Base-by-base conservation (phyloP, 352 stramenopile genomes). In the Blastocystis sp. region DNA sequence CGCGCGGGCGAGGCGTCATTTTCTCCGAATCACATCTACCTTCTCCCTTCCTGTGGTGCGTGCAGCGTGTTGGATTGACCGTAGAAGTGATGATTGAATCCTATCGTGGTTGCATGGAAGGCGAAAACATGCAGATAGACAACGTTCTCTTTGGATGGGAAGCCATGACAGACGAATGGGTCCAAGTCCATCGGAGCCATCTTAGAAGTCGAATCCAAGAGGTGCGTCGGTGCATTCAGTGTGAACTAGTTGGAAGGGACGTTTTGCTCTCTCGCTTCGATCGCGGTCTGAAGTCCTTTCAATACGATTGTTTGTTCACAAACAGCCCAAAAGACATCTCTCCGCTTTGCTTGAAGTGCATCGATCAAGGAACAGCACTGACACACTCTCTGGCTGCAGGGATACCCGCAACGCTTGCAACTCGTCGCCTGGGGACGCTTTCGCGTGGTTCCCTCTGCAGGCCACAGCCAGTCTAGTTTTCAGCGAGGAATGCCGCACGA, bases 281-380 rank as follows among this genome's bases (percentile, higher is more conserved):
- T 38, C 57, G 4, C 16, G 6, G 16, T 11, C 11, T 63, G 3
- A 29, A 42, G 1, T 49, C 29, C 7, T 21, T 81, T 48, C 34
- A 81, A 46, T 21, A 4, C n/a, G 21, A 61, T 32, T 64, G 8
- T 29, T 32, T 54, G 46, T 81, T 59, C 49, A 72, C 32, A 72
- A 67, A 72, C 61, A 59, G 18, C n/a, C 7, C 32, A 72, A 48
- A 72, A 27, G 6, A 48, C 11, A 4, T 42, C 0, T 51, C 8
- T 1, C 16, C 42, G 29, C 53, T 81, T 81, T 16, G 29, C 32
- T 36, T 81, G 16, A 4, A 81, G 40, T 42, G 53, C 54, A 32
- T 64, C 24, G 36, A 81, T 42, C 24, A 81, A 38, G 32, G 46
- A 57, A 51, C 69, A 81, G 29, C 69, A 81, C 69, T 81, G 69